phyloP scores from a whole-genome alignment of 805 yeast genomes.

The Candida stauntonica region DNA sequence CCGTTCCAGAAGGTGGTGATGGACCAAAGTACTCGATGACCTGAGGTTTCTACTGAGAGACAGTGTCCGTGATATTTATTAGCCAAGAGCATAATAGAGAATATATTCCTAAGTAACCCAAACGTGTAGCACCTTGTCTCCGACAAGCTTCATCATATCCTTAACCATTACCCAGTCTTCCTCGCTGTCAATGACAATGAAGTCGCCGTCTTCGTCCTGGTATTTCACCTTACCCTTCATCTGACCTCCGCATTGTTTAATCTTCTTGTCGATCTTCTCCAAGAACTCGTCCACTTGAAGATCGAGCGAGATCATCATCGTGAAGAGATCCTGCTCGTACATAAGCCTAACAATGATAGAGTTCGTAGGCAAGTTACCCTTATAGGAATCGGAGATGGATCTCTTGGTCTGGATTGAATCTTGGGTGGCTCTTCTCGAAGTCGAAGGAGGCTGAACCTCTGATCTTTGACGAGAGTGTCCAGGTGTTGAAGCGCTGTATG shows the following conservation, averaged over 20 bases:
- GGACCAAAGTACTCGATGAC: slow-evolving; percentile 96
- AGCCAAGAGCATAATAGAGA: too few species aligned
- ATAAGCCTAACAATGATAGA: slow-evolving; percentile 37
- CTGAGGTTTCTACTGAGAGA: slow-evolving; percentile 19
- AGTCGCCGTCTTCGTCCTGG: slow-evolving; percentile 94
- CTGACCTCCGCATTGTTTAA: slow-evolving; percentile 47
- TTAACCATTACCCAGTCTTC: slow-evolving; percentile 88
- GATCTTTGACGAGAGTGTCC: slow-evolving; percentile 27
- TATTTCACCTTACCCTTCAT: slow-evolving; percentile 60
- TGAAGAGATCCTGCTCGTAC: slow-evolving; percentile 50
- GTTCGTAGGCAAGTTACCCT: slow-evolving; percentile 34
- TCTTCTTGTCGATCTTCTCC: slow-evolving; percentile 53
- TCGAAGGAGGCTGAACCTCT: slow-evolving; percentile 17
- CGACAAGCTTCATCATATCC: slow-evolving; percentile 55
- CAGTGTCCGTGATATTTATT: too few species aligned
- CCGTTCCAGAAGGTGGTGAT: slow-evolving; percentile 98
- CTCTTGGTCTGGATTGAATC: slow-evolving; percentile 29
- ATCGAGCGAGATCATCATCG: slow-evolving; percentile 56
- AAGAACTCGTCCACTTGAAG: slow-evolving; percentile 49
- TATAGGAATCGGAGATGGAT: slow-evolving; percentile 37
- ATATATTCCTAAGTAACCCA: slow-evolving; percentile 40
- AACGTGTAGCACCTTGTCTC: slow-evolving; percentile 43
- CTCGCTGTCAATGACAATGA: slow-evolving; percentile 74
- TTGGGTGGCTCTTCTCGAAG: slow-evolving; percentile 25
- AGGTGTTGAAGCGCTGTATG: slow-evolving; percentile 9